A percentile compares a stretch with the other conserved stretches of the same genome.
Conservation (phyloP, 306 rosid genomes). For the Senna siamea region DNA sequence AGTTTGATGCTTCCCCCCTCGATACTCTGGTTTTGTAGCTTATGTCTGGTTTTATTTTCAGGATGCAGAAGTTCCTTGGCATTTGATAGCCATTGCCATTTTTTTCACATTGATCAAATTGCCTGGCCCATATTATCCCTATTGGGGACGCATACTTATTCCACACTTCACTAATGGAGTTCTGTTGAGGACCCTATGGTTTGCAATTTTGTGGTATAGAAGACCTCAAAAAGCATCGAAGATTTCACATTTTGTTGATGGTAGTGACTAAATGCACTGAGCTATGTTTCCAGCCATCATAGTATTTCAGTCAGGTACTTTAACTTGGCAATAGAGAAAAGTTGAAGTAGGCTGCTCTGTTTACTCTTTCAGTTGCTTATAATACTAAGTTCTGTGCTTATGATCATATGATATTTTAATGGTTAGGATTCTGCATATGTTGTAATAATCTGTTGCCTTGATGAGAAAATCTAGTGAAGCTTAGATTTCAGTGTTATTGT, state of each 20-base stretch:
- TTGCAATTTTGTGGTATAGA: slow-evolving; percentile 51
- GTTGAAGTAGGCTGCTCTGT: slow-evolving; percentile 17
- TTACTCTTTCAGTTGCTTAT: neutral
- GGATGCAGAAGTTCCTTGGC: slow-evolving; percentile 94
- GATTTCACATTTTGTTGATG: slow-evolving; percentile 30
- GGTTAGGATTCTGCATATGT: slow-evolving; percentile 3
- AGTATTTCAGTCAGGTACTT: slow-evolving; percentile 24
- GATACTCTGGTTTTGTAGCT: slow-evolving; percentile 8
- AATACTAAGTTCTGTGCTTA: slow-evolving; percentile 37
- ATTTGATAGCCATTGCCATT: slow-evolving; percentile 72
- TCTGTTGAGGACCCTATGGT: slow-evolving; percentile 49
- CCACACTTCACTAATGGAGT: slow-evolving; percentile 77
- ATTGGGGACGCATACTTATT: slow-evolving; percentile 82
- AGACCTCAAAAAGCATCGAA: slow-evolving; percentile 41
- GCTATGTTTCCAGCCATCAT: slow-evolving; percentile 30
- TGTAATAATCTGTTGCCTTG: slow-evolving; percentile 21
- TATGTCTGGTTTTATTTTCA: slow-evolving; percentile 49
- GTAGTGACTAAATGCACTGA: slow-evolving; percentile 27
- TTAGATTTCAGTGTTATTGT: neutral
- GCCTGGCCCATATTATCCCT: slow-evolving; percentile 92
- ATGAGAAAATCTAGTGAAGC: slow-evolving; percentile 30
- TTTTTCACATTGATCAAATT: slow-evolving; percentile 81
- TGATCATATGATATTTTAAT: slow-evolving; percentile 37
- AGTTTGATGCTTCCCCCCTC: neutral
- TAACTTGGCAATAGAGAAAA: neutral